Evolutionary conservation across 2,329 filamentous ascomycete genomes (phyloP).

Genomic region (Gyromitra esculenta): DNA sequence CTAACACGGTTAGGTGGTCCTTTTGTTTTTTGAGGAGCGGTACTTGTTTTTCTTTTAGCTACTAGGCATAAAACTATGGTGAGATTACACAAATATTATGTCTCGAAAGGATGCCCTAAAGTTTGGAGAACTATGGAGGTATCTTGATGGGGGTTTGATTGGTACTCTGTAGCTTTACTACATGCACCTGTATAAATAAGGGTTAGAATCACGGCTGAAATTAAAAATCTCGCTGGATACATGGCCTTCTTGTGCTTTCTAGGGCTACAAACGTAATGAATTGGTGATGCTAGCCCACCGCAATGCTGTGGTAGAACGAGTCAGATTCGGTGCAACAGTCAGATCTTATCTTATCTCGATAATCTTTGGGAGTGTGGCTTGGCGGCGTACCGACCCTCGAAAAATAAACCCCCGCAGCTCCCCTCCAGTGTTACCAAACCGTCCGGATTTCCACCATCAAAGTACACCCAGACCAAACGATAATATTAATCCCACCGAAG

Average conservation of each 20-base stretch:
- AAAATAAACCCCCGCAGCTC: conserved; percentile 53
- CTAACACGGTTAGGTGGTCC: not conserved
- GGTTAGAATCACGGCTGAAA: not conserved
- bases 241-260: too few species aligned
- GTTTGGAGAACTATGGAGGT: not conserved
- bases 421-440: conserved; percentile 44
- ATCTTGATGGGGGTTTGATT: conserved; percentile 1
- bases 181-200: not conserved
- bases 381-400: conserved; percentile 15
- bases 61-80: not conserved
- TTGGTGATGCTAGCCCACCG: not conserved
- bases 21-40: not conserved
- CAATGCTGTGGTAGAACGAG: not conserved
- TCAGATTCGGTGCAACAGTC: conserved; percentile 4
- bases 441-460: conserved; percentile 48
- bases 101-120: not conserved
- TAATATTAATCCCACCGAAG: conserved; percentile 32
- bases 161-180: not conserved
- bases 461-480: conserved; percentile 43
- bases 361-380: conserved; percentile 32
- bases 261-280: not conserved
- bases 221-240: not conserved
- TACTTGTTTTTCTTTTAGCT: not conserved
- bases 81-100: conserved; percentile 2
- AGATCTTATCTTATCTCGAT: conserved; percentile 48